These are phyloP conservation scores for Boletus pseudo-olivaceus DNA, from an alignment of 768 basidiomycete species.

Conservation along the genomic window DNA sequence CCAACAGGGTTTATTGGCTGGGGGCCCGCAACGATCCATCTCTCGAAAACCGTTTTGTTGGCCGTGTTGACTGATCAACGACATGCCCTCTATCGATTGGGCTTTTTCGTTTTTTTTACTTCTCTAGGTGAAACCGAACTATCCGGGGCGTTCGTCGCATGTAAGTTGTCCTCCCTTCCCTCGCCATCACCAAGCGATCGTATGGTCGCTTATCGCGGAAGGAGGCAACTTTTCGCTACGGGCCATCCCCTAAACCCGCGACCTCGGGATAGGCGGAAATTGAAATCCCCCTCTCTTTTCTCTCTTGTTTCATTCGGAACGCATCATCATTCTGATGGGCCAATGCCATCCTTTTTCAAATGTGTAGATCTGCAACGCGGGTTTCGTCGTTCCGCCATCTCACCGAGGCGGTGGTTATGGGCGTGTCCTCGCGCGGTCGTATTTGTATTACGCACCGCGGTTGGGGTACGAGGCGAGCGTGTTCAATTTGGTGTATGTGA, in stretches of 20 bases:
- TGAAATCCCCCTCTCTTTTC: neutral
- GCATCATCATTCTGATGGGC: neutral
- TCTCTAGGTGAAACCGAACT: slow-evolving; percentile 74
- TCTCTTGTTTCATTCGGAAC: neutral
- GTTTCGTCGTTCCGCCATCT: slow-evolving; percentile 71
- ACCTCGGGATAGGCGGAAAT: slow-evolving; percentile 4
- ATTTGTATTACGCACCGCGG: slow-evolving; percentile 73
- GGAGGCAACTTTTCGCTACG: neutral
- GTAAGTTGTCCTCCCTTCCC: slow-evolving; percentile 43
- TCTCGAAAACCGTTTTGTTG: neutral
- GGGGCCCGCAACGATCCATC: neutral
- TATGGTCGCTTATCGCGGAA: neutral
- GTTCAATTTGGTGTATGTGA: slow-evolving; percentile 90
- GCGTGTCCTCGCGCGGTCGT: slow-evolving; percentile 68
- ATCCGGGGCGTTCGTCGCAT: slow-evolving; percentile 87
- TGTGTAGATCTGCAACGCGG: slow-evolving; percentile 79
- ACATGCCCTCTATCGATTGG: neutral
- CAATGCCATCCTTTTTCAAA: neutral
- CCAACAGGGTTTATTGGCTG: neutral
- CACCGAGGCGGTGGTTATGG: slow-evolving; percentile 70
- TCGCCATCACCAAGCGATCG: neutral
- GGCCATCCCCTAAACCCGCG: neutral
- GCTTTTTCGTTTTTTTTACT: neutral
- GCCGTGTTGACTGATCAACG: slow-evolving; percentile 1
- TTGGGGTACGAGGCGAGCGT: slow-evolving; percentile 77